Evolutionary conservation across 768 basidiomycete genomes (phyloP).

Genomic region (Tulasnella sp.): DNA sequence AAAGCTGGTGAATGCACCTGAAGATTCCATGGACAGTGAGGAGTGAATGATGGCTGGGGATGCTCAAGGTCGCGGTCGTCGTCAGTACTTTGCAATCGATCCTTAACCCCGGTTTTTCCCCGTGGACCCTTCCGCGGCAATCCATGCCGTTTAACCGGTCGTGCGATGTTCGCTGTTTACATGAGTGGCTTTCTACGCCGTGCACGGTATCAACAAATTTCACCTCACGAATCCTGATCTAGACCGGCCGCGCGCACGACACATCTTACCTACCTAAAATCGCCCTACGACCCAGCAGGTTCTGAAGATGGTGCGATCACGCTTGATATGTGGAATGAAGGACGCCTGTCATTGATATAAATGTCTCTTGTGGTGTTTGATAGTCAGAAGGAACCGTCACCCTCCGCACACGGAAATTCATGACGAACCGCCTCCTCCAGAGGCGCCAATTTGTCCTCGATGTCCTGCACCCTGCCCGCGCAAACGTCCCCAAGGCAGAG

Average conservation of each 20-base stretch:
- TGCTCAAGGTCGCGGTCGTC: background rate
- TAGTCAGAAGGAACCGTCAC: conserved; percentile 69
- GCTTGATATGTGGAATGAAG: too few species aligned
- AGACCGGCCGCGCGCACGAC: too few species aligned
- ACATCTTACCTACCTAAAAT: too few species aligned
- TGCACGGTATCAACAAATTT: conserved; percentile 7
- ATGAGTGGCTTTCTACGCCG: conserved; percentile 7
- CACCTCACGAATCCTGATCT: too few species aligned
- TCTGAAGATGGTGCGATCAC: too few species aligned
- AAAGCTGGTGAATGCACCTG: conserved; percentile 13
- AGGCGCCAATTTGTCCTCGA: conserved; percentile 95
- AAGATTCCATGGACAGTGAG: background rate
- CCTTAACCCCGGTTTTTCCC: background rate
- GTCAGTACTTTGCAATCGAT: background rate
- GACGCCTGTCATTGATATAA: too few species aligned
- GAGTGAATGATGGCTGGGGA: background rate
- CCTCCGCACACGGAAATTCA: conserved; percentile 97
- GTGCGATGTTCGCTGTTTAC: background rate
- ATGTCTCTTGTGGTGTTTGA: background rate
- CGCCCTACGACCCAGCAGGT: too few species aligned
- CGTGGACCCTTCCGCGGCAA: too few species aligned
- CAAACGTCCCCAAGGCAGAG: conserved; percentile 88
- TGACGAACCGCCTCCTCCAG: conserved; percentile 94
- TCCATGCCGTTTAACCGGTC: background rate
- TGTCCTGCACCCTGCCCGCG: conserved; percentile 86